Evolutionary conservation across 2,329 filamentous ascomycete species (phyloP), one percentile per base, ranked within the genome.

Genomic region (Colletotrichum falcatum): DNA sequence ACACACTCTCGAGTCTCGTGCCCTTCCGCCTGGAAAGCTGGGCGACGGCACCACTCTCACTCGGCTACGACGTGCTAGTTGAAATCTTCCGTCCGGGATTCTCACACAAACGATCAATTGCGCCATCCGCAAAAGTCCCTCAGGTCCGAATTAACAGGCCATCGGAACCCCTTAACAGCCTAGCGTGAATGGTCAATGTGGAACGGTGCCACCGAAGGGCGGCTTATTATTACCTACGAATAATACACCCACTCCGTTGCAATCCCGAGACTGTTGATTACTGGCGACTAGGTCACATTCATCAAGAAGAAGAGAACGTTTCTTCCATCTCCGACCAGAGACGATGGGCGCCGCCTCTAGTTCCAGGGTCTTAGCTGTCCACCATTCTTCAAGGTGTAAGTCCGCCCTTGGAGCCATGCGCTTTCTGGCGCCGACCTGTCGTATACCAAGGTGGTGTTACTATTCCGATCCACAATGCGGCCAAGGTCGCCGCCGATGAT

Each of bases 51-150:
- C 33, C 49, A 55, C 28, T n/a, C n/a, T 11, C n/a, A 14, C 14
- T 46, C 56, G 49, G 67, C 42, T 61, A 23, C 4, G 12, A n/a
- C 8, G 3, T 18, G 28, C 14, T 48, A 18, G 28, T 30, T 26
- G 20, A 5, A 56, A 56, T 20, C 28, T 12, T 54, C 35, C 35
- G 23, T 12, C 23, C 20, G 4, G 12, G 28, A 26, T 44, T 28
- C 18, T 7, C 55, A 12, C 49, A 61, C 62, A 61, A 44, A 55
- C 61, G 12, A 62, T 35, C 42, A 23, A 70, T 70, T 70, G 66
- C 63, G 63, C 66, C 62, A 70, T 61, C 44, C 42, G 23, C 63
- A 70, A 70, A 70, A 70, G 63, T 66, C 11, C 67, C 49, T 62
- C 39, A 16, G 56, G 42, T 61, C 55, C 44, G 66, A 55, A 42